A percentile compares a stretch with the other conserved stretches of the same genome.
Evolutionary conservation across 495 filamentous ascomycete species (phyloP).

Genomic region (Jackrogersella multiformis): DNA sequence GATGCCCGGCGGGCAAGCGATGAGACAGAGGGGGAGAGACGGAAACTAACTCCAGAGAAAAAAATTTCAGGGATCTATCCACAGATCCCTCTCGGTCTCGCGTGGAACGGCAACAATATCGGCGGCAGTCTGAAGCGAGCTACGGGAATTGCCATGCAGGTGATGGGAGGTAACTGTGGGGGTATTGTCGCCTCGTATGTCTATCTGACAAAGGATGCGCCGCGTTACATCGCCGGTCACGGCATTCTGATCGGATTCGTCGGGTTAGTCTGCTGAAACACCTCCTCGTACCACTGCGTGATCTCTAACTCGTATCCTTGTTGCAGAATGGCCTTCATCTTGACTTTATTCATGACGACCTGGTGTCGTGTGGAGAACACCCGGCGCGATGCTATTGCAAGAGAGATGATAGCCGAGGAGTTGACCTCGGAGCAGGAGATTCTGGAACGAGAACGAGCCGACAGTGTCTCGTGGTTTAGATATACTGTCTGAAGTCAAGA

Average conservation of each 20-base stretch:
- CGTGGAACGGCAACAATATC: conserved; percentile 82
- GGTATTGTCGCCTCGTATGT: conserved; percentile 76
- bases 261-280: conserved; percentile 21
- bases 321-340: conserved; percentile 55
- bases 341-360: conserved; percentile 64
- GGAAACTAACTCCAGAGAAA: not conserved
- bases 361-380: conserved; percentile 68
- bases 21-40: not conserved
- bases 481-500: conserved; percentile 55
- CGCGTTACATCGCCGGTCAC: conserved; percentile 70
- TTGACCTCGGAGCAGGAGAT: conserved; percentile 55
- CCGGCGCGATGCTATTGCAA: conserved; percentile 50
- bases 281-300: not conserved
- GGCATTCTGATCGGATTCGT: conserved; percentile 58
- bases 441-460: conserved; percentile 55
- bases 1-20: not conserved
- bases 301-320: not conserved
- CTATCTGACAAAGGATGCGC: conserved; percentile 66
- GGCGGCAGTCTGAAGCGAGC: conserved; percentile 78
- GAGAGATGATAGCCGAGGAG: conserved; percentile 40
- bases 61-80: conserved; percentile 70
- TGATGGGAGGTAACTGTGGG: conserved; percentile 77
- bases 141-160: conserved; percentile 80
- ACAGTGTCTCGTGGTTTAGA: conserved; percentile 59
- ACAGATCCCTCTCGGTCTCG: conserved; percentile 72